Percentiles rank a stretch among this genome's conserved stretches.
Evolutionary conservation across 352 stramenopile genomes (phyloP).

Genomic region (Phytophthora megakarya): DNA sequence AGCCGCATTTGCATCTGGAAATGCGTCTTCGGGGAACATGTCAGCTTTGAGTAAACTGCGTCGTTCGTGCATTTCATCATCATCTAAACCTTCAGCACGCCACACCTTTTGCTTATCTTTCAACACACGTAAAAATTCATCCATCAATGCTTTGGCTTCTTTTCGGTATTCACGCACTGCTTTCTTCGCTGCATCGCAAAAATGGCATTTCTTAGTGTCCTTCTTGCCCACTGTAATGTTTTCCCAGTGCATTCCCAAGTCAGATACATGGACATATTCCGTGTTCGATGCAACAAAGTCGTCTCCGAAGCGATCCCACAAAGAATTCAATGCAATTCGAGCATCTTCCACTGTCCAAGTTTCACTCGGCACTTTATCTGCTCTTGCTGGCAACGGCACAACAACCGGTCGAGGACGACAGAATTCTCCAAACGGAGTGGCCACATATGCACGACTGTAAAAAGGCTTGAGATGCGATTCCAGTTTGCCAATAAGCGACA

Average conservation of each 20-base stretch:
- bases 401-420: slow-evolving; percentile 36
- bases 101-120: slow-evolving; percentile 40
- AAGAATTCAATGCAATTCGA: slow-evolving; percentile 27
- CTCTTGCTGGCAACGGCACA: slow-evolving; percentile 20
- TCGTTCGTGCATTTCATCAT: slow-evolving; percentile 56
- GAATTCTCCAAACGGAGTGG: slow-evolving; percentile 43
- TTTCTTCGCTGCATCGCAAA: slow-evolving; percentile 43
- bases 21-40: slow-evolving; percentile 56
- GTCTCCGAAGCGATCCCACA: slow-evolving; percentile 41
- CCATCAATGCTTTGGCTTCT: slow-evolving; percentile 42
- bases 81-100: slow-evolving; percentile 44
- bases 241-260: slow-evolving; percentile 62
- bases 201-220: slow-evolving; percentile 30
- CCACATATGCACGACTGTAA: slow-evolving; percentile 31
- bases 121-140: slow-evolving; percentile 48
- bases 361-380: slow-evolving; percentile 3
- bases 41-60: slow-evolving; percentile 53
- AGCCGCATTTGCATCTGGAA: slow-evolving; percentile 52
- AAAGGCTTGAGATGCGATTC: slow-evolving; percentile 32
- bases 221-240: slow-evolving; percentile 31
- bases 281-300: slow-evolving; percentile 34
- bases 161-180: slow-evolving; percentile 47
- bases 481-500: slow-evolving; percentile 38
- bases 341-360: slow-evolving; percentile 39
- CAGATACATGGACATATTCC: slow-evolving; percentile 51